phyloP scores from a whole-genome alignment of 192 early-diverging fungal species.

The Cetraspora pellucida region DNA sequence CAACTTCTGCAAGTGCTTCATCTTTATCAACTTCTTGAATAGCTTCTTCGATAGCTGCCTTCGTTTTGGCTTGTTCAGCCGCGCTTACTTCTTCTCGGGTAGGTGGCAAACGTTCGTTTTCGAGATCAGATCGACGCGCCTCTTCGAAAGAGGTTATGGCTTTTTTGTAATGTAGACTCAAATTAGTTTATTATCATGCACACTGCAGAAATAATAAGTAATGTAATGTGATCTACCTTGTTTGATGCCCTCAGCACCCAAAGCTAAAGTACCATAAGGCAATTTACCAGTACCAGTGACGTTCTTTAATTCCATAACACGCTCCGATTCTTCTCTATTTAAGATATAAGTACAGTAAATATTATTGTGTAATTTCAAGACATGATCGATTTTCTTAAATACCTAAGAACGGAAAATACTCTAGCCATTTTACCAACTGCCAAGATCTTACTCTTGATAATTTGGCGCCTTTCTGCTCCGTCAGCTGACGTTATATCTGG shows the following conservation, averaged over 20 bases:
- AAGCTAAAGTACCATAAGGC: conserved; percentile 83
- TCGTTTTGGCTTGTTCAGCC: conserved; percentile 35
- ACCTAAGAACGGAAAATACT: conserved; percentile 85
- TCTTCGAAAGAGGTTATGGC: conserved; percentile 92
- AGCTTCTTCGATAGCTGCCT: conserved; percentile 41
- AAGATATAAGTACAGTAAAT: no score
- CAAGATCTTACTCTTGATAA: conserved; percentile 86
- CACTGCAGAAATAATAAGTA: background rate
- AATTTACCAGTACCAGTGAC: conserved; percentile 82
- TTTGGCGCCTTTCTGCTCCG: conserved; percentile 62
- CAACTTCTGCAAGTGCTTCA: conserved; percentile 22
- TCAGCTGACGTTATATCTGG: conserved; percentile 45
- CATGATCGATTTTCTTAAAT: background rate
- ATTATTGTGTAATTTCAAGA: background rate
- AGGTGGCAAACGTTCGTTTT: conserved; percentile 93
- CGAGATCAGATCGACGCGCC: conserved; percentile 84
- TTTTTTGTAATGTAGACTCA: conserved; percentile 38
- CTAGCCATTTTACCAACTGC: conserved; percentile 91
- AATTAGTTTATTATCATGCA: background rate
- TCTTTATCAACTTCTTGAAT: conserved; percentile 30
- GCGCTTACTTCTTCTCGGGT: conserved; percentile 49
- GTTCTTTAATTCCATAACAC: conserved; percentile 90
- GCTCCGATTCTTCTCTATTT: conserved; percentile 77
- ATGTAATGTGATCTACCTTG: conserved; percentile 54
- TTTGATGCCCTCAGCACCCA: conserved; percentile 92